Base-by-base conservation (phyloP, 176 grass and related monocot genomes). In the Sorghum bicolor region DNA sequence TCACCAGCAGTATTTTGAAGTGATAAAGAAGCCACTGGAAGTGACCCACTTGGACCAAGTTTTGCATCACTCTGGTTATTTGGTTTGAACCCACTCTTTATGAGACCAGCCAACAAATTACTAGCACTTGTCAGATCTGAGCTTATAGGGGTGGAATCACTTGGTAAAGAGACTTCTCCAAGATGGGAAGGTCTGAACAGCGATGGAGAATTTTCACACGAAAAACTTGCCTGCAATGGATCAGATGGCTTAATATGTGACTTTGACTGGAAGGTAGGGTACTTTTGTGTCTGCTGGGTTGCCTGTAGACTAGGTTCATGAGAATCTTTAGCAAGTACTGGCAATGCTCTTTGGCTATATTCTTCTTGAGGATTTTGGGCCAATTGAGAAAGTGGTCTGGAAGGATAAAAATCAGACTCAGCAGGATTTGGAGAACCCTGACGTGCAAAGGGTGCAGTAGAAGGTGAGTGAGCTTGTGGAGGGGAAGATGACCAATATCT, bases 31-130 rank as follows among this genome's bases (percentile, higher is more conserved):
- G 68, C 38, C 50, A 53, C 78, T 13, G 69, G 45, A 85, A 53
- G 28, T 86, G 67, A 66, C 13, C 86, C 90, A 26, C 50, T 67
- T 80, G 90, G 83, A 85, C 90, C n/a, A 74, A 81, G 72, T 5
- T 84, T 82, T 41, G 75, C 57, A 80, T 80, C 81, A 10, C 67
- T 75, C 19, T 63, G 16, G 39, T 40, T 82, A 76, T 79, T 92
- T 17, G 79, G 87, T 71, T 88, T 86, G 65, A 92, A 87, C 66
- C 90, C 90, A 84, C 93, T 83, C 66, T 81, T 94, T 43, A 92
- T 19, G 53, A 94, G 86, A 78, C 87, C 90, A 82, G 93, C 90
- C 79, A 94, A 88, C 31, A 94, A 86, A 69, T 80, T 88, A 77
- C 79, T 94, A 37, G 93, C 64, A 17, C 45, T 86, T 50, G 70